Evolutionary conservation across 2,329 filamentous ascomycete species (phyloP), one percentile per base, ranked within the genome.

Genomic region (Aspergillus quadricinctus): DNA sequence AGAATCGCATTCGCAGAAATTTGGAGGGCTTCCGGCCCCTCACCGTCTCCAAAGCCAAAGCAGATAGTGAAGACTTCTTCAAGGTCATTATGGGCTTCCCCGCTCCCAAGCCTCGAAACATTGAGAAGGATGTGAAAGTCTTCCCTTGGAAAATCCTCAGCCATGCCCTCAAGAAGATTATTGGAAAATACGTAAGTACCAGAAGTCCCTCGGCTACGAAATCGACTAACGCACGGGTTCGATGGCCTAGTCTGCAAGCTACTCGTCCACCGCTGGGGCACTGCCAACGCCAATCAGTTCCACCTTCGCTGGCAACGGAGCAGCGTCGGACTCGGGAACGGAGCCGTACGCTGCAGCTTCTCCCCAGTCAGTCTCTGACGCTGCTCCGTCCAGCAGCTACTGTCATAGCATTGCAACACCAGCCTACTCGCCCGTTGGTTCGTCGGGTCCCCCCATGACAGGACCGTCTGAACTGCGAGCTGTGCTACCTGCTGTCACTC

Each of bases 121-220:
- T 99, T 62, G 94, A 97, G 79, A 99, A 99, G 78, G 93, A 97
- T 69, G 92, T 99, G 70, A 99, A 99, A 77, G 94, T 97, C 11
- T 99, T 97, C 69, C 88, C 92, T 4, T 99, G 94, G 94, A 94
- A 92, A 74, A 90, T 94, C 58, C 81, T 99, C 48, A 84, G 85
- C 50, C 83, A 86, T 58, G 93, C 94, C 0, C 81, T 99, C 63
- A 96, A 95, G 82, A 99, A 99, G 80, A 97, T 99, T 69, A 96
- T 99, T 71, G 88, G 90, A 68, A 99, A 99, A 88, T 99, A 97
- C 75, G 84, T 86, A 77, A 76, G 84, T 83, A 60, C 57, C 40
- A 43, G n/a, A 43, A n/a, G 25, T 37, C 23, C 40, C 40, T 50
- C 25, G 17, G 23, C 19, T 17, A 27, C 8, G 17, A 5, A 28